Percentiles rank a stretch among this genome's conserved stretches.
Conservation (phyloP, 2,329 filamentous ascomycete genomes). For the Graphilbum sp. region DNA sequence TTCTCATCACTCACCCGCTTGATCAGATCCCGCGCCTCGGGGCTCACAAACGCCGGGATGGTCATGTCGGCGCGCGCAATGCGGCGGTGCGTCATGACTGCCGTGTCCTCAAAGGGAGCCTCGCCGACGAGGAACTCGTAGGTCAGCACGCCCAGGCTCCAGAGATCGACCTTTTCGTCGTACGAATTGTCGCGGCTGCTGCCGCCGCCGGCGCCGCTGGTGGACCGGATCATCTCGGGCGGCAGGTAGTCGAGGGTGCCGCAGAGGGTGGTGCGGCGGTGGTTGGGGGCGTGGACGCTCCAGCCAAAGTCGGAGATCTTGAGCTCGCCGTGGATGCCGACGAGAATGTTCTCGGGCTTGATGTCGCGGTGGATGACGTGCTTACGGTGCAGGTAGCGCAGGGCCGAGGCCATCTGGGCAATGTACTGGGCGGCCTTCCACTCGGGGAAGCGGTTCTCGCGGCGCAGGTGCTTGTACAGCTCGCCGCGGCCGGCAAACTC, state of each 20-base stretch:
- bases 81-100: slow-evolving; percentile 81
- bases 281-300: slow-evolving; percentile 95
- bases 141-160: slow-evolving; percentile 86
- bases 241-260: slow-evolving; percentile 95
- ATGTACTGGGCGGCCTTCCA: slow-evolving; percentile 79
- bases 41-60: slow-evolving; percentile 75
- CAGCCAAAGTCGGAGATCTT: slow-evolving; percentile 98
- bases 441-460: slow-evolving; percentile 66
- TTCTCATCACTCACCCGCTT: slow-evolving; percentile 70
- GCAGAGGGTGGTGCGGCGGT: slow-evolving; percentile 85
- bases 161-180: slow-evolving; percentile 88
- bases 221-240: slow-evolving; percentile 84
- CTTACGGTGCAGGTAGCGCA: slow-evolving; percentile 87
- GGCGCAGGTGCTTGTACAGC: slow-evolving; percentile 72
- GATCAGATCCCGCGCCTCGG: slow-evolving; percentile 83
- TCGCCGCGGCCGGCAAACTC: slow-evolving; percentile 79
- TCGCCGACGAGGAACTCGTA: slow-evolving; percentile 96
- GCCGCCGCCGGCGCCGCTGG: slow-evolving; percentile 27
- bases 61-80: slow-evolving; percentile 86
- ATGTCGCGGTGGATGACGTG: slow-evolving; percentile 96
- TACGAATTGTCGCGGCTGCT: slow-evolving; percentile 69
- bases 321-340: slow-evolving; percentile 93
- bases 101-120: slow-evolving; percentile 92
- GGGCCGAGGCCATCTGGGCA: slow-evolving; percentile 76
- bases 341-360: slow-evolving; percentile 93